Evolutionary conservation across 805 yeast species (phyloP).

Genomic region (Kazachstania taianensis): DNA sequence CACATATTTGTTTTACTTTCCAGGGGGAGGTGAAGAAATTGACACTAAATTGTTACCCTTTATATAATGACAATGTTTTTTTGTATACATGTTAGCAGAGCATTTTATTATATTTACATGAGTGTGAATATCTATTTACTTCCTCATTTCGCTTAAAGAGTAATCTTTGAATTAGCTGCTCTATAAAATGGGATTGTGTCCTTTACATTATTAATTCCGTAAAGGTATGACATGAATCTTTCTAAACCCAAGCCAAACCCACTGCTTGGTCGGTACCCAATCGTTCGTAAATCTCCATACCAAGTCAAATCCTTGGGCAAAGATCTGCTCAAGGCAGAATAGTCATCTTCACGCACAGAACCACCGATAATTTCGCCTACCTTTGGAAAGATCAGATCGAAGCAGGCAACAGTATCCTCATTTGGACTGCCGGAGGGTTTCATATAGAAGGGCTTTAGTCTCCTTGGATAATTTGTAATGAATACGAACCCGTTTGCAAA

Average conservation of each 20-base stretch:
- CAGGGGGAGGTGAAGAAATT: no score
- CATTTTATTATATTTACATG: not conserved
- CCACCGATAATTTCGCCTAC: conserved; percentile 95
- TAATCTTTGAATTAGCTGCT: conserved; percentile 6
- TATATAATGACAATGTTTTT: no score
- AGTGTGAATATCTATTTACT: not conserved
- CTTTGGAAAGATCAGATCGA: conserved; percentile 80
- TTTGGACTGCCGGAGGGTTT: conserved; percentile 36
- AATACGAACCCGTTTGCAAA: conserved; percentile 64
- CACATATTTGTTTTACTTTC: no score
- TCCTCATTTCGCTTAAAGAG: no score
- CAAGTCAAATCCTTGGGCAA: conserved; percentile 46
- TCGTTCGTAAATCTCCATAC: conserved; percentile 65
- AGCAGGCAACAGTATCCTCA: conserved; percentile 69
- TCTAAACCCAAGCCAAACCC: conserved; percentile 97
- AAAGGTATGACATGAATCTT: conserved; percentile 62
- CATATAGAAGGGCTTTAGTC: conserved; percentile 89
- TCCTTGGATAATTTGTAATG: conserved; percentile 77
- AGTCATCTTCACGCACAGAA: conserved; percentile 73
- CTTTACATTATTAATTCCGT: conserved; percentile 67
- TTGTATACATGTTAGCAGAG: no score
- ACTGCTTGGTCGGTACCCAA: conserved; percentile 88
- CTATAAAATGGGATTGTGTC: conserved; percentile 87
- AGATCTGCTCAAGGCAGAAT: conserved; percentile 17
- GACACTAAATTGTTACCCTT: no score